Base-by-base conservation (phyloP, 129 eudicot genomes). In the Artemisia argyi region DNA sequence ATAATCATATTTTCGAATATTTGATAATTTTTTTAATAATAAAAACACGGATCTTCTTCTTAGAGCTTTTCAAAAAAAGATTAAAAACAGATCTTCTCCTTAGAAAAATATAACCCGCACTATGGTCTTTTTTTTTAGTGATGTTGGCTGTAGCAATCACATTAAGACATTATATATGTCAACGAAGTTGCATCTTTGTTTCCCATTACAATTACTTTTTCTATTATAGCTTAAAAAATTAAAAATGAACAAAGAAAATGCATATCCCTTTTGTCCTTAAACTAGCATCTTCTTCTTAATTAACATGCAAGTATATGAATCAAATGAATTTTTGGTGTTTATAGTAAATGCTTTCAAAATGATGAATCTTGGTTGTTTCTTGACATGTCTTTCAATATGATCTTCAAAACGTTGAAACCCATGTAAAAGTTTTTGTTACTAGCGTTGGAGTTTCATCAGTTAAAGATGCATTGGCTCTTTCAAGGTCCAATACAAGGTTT, bases 141-240 rank as follows among this genome's bases (percentile, higher is more conserved):
- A 49, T 78, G 68, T 62, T 78, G 63, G 75, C 62, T 81, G 79
- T 60, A 61, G 74, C 85, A 81, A 67, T 75, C 69, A 85, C 73
- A 75, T 63, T 64, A 35, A 35, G 44, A 61, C 44, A 71, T 35
- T 39, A 80, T n/a, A n/a, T n/a, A n/a, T 73, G 76, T 80, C 83
- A 80, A 80, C 11, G 70, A 52, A 61, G 60, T 52, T 53, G 11
- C 81, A 13, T 69, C 71, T 69, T 39, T 52, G 76, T 77, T 69
- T 69, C 81, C 81, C 81, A 69, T 44, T 69, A 54, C 12, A 68
- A 51, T 68, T 51, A 61, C 71, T 52, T 69, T 64, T 66, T 65
- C 44, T 13, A 19, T 66, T 16, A n/a, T n/a, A n/a, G n/a, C n/a
- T n/a, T n/a, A n/a, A n/a, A n/a, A 10, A 18, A 26, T 30, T 1